Base-by-base conservation (phyloP, 352 stramenopile species). In the Globisporangium rhizosaccharum region DNA sequence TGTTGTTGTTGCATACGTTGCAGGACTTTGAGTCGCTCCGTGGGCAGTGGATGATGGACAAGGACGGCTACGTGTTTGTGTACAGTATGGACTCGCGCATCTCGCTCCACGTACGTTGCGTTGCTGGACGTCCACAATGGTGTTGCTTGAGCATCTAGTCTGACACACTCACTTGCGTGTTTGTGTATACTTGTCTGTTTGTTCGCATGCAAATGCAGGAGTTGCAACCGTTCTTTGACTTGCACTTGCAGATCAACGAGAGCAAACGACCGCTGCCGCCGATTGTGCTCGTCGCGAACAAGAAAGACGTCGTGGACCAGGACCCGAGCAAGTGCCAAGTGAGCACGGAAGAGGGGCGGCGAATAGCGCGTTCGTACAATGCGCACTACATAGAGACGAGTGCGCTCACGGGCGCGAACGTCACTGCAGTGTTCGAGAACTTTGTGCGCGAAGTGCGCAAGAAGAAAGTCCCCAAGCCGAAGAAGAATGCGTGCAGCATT, bases 41-140 rank as follows among this genome's bases (percentile, higher is more conserved):
- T 54, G 82, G 79, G 20, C 85, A 94, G 65, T 96, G 86, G 82
- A 96, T 96, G 85, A 94, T 94, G 82, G 86, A 93, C 70, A 95
- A 95, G 63, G 82, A 95, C 71, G 86, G 82, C 63, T 95, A 95
- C 66, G 82, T 95, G 58, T 96, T 96, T 81, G 87, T 96, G 56
- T 96, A 94, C 72, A 90, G 78, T 71, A 92, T 96, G 79, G 82
- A 94, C 72, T 93, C 84, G 60, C 77, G 83, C 44, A 87, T 89
- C 66, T 93, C 82, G 58, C 75, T 96, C 45, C 82, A 94, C 65
- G 82, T 88, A 84, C 37, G 65, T 52, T 54, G 17, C 14, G 33
- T 42, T 23, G 30, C 6, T 39, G 41, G 41, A 20, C 3, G 41
- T 46, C 3, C 18, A 14, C 41, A 0, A n/a, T 23, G 2, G 41